Base-by-base conservation (phyloP, 495 filamentous ascomycete species). In the Aspergillus taichungensis region DNA sequence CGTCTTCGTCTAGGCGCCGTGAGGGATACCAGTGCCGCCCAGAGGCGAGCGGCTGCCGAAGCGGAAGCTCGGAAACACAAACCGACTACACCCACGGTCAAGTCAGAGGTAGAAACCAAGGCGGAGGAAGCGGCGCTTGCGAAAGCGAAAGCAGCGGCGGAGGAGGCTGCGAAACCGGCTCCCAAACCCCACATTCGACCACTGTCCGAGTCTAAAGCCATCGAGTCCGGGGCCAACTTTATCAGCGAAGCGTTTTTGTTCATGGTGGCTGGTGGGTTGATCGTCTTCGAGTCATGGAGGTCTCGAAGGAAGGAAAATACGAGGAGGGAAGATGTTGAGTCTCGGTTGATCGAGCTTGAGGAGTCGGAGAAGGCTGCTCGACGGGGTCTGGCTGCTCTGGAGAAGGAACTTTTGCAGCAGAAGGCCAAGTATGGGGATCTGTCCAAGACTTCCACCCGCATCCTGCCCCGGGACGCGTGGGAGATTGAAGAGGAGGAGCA, bases 151-250 rank as follows among this genome's bases (percentile, higher is more conserved):
- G 73, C 78, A 37, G 73, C 67, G 32, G 69, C 67, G 6, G 53
- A 60, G 30, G 72, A 78, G 38, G 74, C 67, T 30, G 58, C 61
- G 6, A 76, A 70, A 33, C 61, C 61, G 30, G 50, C 45, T 4
- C 66, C 54, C 5, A 58, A 58, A 51, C 73, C 76, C 9, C 72
- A 75, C 28, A 85, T 86, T 24, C 72, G 91, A 43, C 84, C 94
- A 1, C 71, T 99, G 1, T 84, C 87, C 30, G 94, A 99, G 55
- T 77, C 78, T 10, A 96, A 97, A 58, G 92, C 92, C 5, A 94
- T 99, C 27, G 92, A 99, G 59, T 77, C 89, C 6, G 94, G 95
- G 24, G 94, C 92, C 8, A 94, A 94, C 46, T 95, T 99, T 42
- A 83, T 94, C 40, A 88, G 87, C 34, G 92, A 99, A 54, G 68